Conservation (phyloP, 768 basidiomycete genomes). For the Hydnomerulius pinastri region DNA sequence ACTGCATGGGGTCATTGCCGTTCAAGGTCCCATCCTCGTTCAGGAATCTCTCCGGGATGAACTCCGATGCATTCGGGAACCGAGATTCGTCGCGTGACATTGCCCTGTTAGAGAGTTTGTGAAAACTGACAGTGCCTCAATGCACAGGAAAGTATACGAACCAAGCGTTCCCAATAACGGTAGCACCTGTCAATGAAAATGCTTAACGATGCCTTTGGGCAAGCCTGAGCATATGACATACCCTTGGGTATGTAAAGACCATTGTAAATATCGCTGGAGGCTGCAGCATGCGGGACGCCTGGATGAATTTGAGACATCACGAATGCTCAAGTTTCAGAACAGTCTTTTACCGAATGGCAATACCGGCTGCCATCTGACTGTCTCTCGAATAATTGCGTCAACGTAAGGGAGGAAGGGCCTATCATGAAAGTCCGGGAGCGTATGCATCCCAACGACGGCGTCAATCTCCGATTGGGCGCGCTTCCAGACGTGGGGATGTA, state of each 20-base stretch:
- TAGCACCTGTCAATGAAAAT: slow-evolving; percentile 2
- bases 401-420: slow-evolving; percentile 13
- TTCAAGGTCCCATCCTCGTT: slow-evolving; percentile 8
- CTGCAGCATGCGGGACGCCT: slow-evolving; percentile 13
- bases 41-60: slow-evolving; percentile 16
- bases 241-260: slow-evolving; percentile 22
- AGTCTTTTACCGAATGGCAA: slow-evolving; percentile 10
- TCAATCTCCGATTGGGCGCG: slow-evolving; percentile 25
- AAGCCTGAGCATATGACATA: not conserved
- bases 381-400: slow-evolving; percentile 18
- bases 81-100: slow-evolving; percentile 13
- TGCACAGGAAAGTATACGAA: not conserved
- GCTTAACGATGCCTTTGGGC: not conserved
- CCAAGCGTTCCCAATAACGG: slow-evolving; percentile 10
- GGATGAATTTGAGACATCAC: not conserved
- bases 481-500: slow-evolving; percentile 14
- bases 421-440: slow-evolving; percentile 14
- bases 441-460: slow-evolving; percentile 16
- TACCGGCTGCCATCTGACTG: slow-evolving; percentile 14
- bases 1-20: slow-evolving; percentile 7
- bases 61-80: slow-evolving; percentile 10
- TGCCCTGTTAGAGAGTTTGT: not conserved
- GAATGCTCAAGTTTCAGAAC: not conserved
- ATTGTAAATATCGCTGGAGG: slow-evolving; percentile 11
- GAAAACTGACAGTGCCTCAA: not conserved